Evolutionary conservation across 2,329 filamentous ascomycete species (phyloP).

Genomic region (Diplodia intermedia): DNA sequence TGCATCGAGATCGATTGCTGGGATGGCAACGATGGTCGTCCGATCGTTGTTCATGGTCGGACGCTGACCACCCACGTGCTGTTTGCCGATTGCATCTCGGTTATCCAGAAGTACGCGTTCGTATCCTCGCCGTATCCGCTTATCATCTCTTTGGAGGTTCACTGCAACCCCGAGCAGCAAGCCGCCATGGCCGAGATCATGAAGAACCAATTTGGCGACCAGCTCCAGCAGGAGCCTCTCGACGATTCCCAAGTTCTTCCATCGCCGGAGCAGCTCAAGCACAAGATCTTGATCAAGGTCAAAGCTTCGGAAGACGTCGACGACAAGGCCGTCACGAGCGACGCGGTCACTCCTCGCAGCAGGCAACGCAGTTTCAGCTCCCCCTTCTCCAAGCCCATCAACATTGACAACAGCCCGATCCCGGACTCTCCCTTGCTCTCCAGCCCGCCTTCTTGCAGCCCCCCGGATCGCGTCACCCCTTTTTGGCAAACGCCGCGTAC

Average conservation of each 20-base stretch:
- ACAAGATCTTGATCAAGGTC: constrained; percentile 90
- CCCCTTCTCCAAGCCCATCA: constrained; percentile 69
- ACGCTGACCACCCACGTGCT: constrained; percentile 88
- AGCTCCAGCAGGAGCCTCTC: constrained; percentile 77
- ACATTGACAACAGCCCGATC: constrained; percentile 64
- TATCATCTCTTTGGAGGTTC: constrained; percentile 94
- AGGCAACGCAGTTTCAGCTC: constrained; percentile 76
- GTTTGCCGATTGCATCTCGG: constrained; percentile 89
- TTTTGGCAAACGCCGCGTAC: constrained; percentile 60
- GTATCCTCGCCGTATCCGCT: constrained; percentile 84
- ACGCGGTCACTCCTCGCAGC: constrained; percentile 46
- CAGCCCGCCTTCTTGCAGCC: constrained; percentile 61
- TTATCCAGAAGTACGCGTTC: constrained; percentile 95
- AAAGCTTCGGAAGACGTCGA: constrained; percentile 73
- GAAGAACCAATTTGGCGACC: constrained; percentile 80
- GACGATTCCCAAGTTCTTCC: constrained; percentile 75
- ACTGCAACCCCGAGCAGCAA: constrained; percentile 86
- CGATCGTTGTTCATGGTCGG: constrained; percentile 87
- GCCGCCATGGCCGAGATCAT: constrained; percentile 88
- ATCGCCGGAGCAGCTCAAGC: constrained; percentile 82
- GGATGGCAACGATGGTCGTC: constrained; percentile 88
- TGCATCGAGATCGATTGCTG: constrained; percentile 98
- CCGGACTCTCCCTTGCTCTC: constrained; percentile 58
- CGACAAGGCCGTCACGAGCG: constrained; percentile 49
- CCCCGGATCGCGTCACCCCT: constrained; percentile 55